phyloP scores from a whole-genome alignment of 495 filamentous ascomycete species.

The Daldinia decipiens region DNA sequence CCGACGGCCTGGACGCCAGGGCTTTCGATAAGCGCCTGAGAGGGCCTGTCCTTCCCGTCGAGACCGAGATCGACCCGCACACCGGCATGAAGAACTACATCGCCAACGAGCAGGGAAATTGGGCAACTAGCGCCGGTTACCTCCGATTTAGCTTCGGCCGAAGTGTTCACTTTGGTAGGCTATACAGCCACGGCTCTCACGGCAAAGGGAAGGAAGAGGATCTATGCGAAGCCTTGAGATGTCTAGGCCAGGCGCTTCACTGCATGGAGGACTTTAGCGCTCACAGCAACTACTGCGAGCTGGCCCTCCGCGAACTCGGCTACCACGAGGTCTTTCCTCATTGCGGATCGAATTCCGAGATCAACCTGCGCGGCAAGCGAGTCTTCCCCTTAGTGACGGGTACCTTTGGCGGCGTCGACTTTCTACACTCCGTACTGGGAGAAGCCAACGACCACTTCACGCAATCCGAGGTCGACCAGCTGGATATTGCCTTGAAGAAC shows the following conservation, averaged over 20 bases:
- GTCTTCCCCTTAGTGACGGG: slow-evolving; percentile 91
- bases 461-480: slow-evolving; percentile 91
- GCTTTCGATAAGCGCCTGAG: slow-evolving; percentile 86
- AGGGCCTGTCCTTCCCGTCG: slow-evolving; percentile 74
- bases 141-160: slow-evolving; percentile 84
- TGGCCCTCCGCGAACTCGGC: slow-evolving; percentile 86
- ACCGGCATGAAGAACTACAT: slow-evolving; percentile 99
- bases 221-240: slow-evolving; percentile 86
- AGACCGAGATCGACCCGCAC: slow-evolving; percentile 82
- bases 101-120: slow-evolving; percentile 83
- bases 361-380: slow-evolving; percentile 75
- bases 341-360: slow-evolving; percentile 76
- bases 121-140: slow-evolving; percentile 92
- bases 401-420: slow-evolving; percentile 92
- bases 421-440: slow-evolving; percentile 95
- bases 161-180: slow-evolving; percentile 86
- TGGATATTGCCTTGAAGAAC: slow-evolving; percentile 76
- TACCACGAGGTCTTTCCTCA: slow-evolving; percentile 86
- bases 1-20: slow-evolving; percentile 86
- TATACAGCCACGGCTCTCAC: slow-evolving; percentile 79
- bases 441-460: slow-evolving; percentile 97
- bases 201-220: slow-evolving; percentile 80
- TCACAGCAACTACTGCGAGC: slow-evolving; percentile 93
- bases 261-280: slow-evolving; percentile 96
- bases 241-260: slow-evolving; percentile 89